Conservation (phyloP, 1,284 basidiomycete species). For the Microbotryomycetes sp. region DNA sequence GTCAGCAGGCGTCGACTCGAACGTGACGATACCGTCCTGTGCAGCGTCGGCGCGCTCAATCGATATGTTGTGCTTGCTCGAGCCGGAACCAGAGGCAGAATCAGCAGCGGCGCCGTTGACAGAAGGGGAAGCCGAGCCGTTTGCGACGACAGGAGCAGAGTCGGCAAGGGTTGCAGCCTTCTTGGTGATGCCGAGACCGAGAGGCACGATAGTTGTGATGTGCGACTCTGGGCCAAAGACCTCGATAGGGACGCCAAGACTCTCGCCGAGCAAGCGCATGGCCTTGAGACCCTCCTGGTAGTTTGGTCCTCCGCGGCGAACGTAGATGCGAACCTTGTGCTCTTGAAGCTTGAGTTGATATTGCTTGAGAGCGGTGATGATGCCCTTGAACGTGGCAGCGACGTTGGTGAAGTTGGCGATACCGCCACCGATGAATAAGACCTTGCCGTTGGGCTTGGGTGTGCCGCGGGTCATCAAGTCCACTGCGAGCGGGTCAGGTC, state of each 20-base stretch:
- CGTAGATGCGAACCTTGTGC: constrained; percentile 86
- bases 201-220: constrained; percentile 97
- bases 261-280: constrained; percentile 96
- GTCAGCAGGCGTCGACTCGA: constrained; percentile 59
- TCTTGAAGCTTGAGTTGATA: constrained; percentile 76
- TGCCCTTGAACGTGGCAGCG: constrained; percentile 98
- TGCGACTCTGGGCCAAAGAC: constrained; percentile 92
- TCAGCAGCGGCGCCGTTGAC: constrained; percentile 30
- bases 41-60: constrained; percentile 60
- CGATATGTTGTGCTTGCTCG: constrained; percentile 43
- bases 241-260: constrained; percentile 91
- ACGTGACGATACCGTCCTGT: constrained; percentile 45
- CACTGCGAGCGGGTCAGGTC: constrained; percentile 45
- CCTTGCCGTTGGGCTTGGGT: constrained; percentile 79
- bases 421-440: constrained; percentile 99
- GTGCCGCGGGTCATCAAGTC: constrained; percentile 90
- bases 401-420: constrained; percentile 99
- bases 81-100: constrained; percentile 30
- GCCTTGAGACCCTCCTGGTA: constrained; percentile 99
- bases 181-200: constrained; percentile 69
- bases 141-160: constrained; percentile 12
- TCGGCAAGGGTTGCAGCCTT: constrained; percentile 35
- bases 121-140: constrained; percentile 13
- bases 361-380: constrained; percentile 93
- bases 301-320: constrained; percentile 97